Percentiles rank a stretch among this genome's conserved stretches.
Conservation (phyloP, 208 protist species). For the Porcisia hertigi region DNA sequence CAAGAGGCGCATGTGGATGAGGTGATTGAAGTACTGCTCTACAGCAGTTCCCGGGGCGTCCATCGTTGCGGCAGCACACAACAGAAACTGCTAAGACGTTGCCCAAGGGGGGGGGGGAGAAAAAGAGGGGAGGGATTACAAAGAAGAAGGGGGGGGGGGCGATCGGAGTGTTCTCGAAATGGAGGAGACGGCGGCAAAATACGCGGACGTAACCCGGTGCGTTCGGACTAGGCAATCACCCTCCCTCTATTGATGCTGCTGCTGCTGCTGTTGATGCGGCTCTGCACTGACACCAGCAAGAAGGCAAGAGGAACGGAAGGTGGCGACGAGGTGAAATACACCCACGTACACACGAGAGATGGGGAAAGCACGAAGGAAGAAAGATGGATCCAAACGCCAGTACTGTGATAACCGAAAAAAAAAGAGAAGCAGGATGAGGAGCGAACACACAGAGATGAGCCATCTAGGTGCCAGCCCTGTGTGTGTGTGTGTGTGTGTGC, state of each 20-base stretch:
- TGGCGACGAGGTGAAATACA: neutral
- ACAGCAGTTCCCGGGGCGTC: conserved; percentile 64
- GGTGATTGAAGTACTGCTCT: conserved; percentile 89
- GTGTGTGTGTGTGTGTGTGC: too few relatives aligned
- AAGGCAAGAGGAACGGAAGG: neutral
- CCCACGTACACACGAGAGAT: neutral
- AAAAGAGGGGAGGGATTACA: neutral
- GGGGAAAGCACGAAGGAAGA: neutral
- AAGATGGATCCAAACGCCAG: neutral
- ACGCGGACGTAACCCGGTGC: neutral
- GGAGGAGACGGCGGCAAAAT: neutral
- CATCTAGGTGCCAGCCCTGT: neutral
- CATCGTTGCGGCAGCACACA: conserved; percentile 21
- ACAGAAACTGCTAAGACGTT: neutral
- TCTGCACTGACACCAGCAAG: neutral
- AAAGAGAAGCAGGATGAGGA: neutral
- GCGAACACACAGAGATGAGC: neutral
- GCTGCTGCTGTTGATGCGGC: neutral
- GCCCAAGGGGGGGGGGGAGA: conserved; percentile 1
- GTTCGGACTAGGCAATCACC: neutral
- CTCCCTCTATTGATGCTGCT: neutral
- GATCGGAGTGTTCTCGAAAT: too few relatives aligned
- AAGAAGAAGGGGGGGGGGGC: neutral
- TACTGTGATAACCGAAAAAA: neutral
- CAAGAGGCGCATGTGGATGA: conserved; percentile 78